phyloP scores from a whole-genome alignment of 441 rosid species.

The Erodium texanum region DNA sequence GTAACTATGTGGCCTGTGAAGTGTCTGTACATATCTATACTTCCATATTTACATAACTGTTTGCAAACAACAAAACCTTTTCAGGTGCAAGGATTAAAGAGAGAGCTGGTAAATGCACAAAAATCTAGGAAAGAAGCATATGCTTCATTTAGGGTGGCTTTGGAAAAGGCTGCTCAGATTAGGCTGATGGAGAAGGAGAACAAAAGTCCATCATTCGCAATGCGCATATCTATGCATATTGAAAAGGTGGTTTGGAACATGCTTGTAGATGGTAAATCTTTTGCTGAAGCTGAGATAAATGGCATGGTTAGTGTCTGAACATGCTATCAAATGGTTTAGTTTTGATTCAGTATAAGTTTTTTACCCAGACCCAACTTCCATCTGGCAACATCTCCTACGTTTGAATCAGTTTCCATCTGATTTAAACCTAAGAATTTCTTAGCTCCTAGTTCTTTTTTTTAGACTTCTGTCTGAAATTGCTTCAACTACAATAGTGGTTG shows the following conservation, averaged over 20 bases:
- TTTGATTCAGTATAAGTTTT: background rate
- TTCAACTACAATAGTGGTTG: background rate
- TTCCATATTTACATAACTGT: background rate
- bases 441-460: background rate
- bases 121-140: constrained; percentile 71
- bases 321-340: background rate
- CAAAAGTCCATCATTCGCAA: constrained; percentile 94
- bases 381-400: background rate
- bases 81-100: constrained; percentile 72
- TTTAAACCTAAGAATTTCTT: background rate
- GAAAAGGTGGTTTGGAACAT: constrained; percentile 89
- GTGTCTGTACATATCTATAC: constrained; percentile 2
- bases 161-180: constrained; percentile 85
- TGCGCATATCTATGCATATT: constrained; percentile 88
- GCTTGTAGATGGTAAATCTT: constrained; percentile 93
- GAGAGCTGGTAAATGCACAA: constrained; percentile 52
- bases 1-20: background rate
- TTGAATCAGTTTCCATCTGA: constrained; percentile 3
- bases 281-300: constrained; percentile 98
- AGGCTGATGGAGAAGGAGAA: constrained; percentile 87
- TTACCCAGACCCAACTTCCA: constrained; percentile 1
- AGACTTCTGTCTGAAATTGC: background rate
- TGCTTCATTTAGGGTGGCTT: constrained; percentile 48
- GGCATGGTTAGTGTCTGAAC: constrained; percentile 66
- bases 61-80: constrained; percentile 11